Evolutionary conservation across 164 flowering plant species (phyloP), one percentile per base, ranked within the genome.

Genomic region (Berberis vulgaris): DNA sequence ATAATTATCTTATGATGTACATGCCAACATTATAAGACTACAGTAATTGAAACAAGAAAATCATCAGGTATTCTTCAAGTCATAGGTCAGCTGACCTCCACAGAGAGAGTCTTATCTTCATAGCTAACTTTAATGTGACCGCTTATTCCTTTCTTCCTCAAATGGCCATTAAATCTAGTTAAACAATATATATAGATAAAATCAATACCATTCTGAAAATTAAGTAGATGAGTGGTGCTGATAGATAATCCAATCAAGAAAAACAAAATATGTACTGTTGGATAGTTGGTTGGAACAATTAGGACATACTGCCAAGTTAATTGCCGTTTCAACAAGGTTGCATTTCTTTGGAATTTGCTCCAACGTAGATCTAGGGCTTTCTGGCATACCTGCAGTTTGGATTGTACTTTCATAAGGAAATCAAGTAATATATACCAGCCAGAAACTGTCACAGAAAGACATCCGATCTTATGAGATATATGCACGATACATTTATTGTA

Each of bases 251-350:
- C 62, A 46, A 60, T 7, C 52, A 52, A 6, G 7, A 47, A 41
- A 50, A 55, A 13, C 46, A 42, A 43, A 55, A 9, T 10, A 52
- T 41, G 41, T 12, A 42, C 43, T 12, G 13, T 26, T 2, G 9
- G n/a, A 39, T 1, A 38, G 0, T 9, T 42, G 1, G 41, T 38
- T n/a, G 10, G 45, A 57, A 58, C 42, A 43, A n/a, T 1, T 8
- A 56, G 65, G 59, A 64, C 86, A 73, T 86, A 91, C 99, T 83
- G 73, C 96, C 96, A 88, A 40, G 93, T 87, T 64, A 94, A 66
- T 71, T 86, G 84, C 41, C 86, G 84, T 72, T 77, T 87, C 73
- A 83, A 42, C 62, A 70, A 76, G 58, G 63, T 69, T 12, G 86
- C 87, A 73, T 81, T 94, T 64, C 96, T 74, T 42, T 80, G 72